These are phyloP conservation scores for Colletotrichum sp. DNA, from an alignment of 2,329 filamentous ascomycete species.

Conservation along the genomic window DNA sequence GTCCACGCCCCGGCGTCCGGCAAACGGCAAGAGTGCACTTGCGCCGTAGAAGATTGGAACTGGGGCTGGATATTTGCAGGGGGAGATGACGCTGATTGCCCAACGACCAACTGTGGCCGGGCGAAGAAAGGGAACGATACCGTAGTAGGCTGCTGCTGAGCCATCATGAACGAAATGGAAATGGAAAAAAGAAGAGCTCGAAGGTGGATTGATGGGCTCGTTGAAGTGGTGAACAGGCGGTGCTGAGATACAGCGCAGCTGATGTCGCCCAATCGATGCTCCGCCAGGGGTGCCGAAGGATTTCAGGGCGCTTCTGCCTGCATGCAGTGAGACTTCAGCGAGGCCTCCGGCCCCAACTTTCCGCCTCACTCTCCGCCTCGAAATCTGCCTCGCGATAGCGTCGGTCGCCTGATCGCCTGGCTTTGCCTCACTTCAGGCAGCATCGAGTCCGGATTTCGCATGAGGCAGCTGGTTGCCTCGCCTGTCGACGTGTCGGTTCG, in stretches of 20 bases:
- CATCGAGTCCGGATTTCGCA: rapidly evolving
- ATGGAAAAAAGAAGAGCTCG: background rate
- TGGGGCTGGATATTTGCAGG: background rate
- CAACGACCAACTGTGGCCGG: background rate
- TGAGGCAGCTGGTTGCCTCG: background rate
- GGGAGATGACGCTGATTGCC: background rate
- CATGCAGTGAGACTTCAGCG: background rate
- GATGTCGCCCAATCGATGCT: background rate
- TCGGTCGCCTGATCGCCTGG: background rate
- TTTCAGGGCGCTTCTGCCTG: background rate
- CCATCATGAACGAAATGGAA: background rate
- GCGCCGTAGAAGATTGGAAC: background rate
- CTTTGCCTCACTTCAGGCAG: background rate
- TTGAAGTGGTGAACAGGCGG: background rate
- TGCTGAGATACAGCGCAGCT: background rate
- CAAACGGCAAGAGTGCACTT: background rate
- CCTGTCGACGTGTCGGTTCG: too few species aligned
- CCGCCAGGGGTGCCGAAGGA: background rate
- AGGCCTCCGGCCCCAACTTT: background rate
- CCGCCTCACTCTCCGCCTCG: constrained; percentile 17
- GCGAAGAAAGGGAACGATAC: background rate
- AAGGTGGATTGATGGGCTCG: background rate
- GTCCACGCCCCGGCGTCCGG: background rate
- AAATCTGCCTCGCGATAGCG: background rate
- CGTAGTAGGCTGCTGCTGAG: background rate